A percentile compares a stretch with the other conserved stretches of the same genome.
phyloP scores from a whole-genome alignment of 345 rosid species.

The Isatis tinctoria region DNA sequence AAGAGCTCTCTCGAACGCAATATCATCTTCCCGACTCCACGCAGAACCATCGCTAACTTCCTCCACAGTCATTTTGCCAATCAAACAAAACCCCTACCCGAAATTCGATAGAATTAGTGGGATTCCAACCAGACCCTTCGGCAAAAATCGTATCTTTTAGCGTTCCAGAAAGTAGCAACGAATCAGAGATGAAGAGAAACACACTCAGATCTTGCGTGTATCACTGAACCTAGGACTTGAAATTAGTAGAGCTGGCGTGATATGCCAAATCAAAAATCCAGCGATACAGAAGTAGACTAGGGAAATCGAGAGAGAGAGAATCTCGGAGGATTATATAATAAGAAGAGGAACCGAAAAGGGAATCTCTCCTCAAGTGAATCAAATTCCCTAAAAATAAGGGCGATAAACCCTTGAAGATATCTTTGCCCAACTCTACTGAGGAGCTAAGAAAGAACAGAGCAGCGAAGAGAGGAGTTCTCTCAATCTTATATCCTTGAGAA shows the following conservation, averaged over 20 bases:
- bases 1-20: constrained; percentile 86
- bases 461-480: constrained; percentile 24
- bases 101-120: constrained; percentile 14
- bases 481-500: constrained; percentile 27
- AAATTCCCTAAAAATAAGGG: constrained; percentile 34
- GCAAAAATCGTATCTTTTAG: constrained; percentile 12
- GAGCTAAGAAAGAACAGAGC: constrained; percentile 37
- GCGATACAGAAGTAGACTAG: constrained; percentile 20
- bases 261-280: neutral
- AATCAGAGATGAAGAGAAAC: constrained; percentile 34
- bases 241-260: neutral
- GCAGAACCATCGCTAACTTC: constrained; percentile 54
- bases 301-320: constrained; percentile 29
- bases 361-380: constrained; percentile 46
- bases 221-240: neutral
- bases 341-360: constrained; percentile 30
- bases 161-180: constrained; percentile 20
- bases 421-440: neutral
- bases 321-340: neutral
- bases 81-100: neutral
- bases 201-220: constrained; percentile 22
- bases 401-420: neutral
- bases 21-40: constrained; percentile 90
- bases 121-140: constrained; percentile 28
- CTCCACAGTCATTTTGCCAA: constrained; percentile 53